phyloP scores from a whole-genome alignment of 805 yeast species.

The Sugiyamaella mastotermitis region DNA sequence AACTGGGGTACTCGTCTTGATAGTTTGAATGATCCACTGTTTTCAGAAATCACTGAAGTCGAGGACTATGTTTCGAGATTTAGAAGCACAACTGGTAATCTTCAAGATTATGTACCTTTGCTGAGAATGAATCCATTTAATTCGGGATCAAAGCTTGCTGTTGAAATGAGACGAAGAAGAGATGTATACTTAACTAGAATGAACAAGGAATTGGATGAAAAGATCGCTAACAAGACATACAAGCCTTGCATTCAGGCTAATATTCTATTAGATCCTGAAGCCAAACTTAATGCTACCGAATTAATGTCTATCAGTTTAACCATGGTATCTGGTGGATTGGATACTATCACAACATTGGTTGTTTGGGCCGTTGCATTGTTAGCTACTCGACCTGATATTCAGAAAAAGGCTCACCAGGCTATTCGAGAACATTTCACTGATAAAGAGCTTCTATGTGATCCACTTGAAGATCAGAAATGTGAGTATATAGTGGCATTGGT shows the following conservation, averaged over 20 bases:
- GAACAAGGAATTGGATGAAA: conserved; percentile 14
- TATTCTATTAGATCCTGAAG: conserved; percentile 18
- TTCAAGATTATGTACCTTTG: conserved; percentile 34
- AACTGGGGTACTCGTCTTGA: conserved; percentile 36
- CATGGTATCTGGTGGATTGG: conserved; percentile 72
- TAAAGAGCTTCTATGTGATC: conserved; percentile 15
- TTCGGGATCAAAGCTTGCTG: conserved; percentile 10
- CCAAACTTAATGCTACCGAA: conserved; percentile 31
- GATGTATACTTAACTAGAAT: conserved; percentile 16
- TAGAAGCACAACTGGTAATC: conserved; percentile 32
- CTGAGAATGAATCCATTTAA: conserved; percentile 15
- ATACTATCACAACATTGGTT: conserved; percentile 58
- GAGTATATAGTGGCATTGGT: conserved; percentile 50
- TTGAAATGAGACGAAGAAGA: conserved; percentile 18
- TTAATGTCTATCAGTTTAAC: conserved; percentile 56
- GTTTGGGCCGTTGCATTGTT: conserved; percentile 54
- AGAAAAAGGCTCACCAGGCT: conserved; percentile 38
- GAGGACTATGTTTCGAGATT: conserved; percentile 28
- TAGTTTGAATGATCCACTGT: conserved; percentile 23
- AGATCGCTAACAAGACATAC: conserved; percentile 14
- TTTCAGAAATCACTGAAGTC: conserved; percentile 27
- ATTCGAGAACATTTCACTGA: conserved; percentile 33
- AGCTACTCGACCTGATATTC: conserved; percentile 39
- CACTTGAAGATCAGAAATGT: conserved; percentile 31
- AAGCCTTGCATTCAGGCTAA: conserved; percentile 24